A percentile compares a stretch with the other conserved stretches of the same genome.
Conservation (phyloP, 78 protist species). For the Reticulomyxa filosa region DNA sequence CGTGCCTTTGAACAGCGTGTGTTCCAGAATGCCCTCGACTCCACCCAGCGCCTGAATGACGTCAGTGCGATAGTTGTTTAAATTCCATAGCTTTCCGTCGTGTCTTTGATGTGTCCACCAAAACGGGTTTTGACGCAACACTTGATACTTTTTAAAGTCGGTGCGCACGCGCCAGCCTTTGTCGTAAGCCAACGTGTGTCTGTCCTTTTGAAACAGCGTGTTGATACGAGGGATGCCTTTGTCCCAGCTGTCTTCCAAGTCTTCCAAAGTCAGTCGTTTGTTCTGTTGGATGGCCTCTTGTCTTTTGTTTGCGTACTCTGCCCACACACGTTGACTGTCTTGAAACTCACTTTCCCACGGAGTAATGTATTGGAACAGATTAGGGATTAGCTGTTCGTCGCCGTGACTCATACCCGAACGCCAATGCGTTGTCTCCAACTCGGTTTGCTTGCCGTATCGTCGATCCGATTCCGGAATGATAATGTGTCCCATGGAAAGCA, state of each 20-base stretch:
- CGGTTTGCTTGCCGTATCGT: conserved; percentile 78
- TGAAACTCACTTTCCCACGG: conserved; percentile 97
- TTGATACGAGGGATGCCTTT: conserved; percentile 96
- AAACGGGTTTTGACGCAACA: conserved; percentile 69
- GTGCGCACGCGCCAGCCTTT: conserved; percentile 97
- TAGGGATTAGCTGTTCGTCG: conserved; percentile 93
- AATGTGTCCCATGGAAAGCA: conserved; percentile 99
- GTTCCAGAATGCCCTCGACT: conserved; percentile 99
- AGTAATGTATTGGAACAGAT: conserved; percentile 86
- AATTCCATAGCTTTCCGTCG: conserved; percentile 98
- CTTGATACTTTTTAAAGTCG: conserved; percentile 87
- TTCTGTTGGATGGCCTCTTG: conserved; percentile 86
- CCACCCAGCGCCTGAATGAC: conserved; percentile 98
- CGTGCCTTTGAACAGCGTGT: conserved; percentile 98
- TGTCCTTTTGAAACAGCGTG: conserved; percentile 79
- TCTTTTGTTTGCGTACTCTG: conserved; percentile 65
- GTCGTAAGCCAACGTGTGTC: conserved; percentile 37
- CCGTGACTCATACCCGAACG: conserved; percentile 87
- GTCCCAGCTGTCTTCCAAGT: conserved; percentile 95
- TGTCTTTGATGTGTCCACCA: conserved; percentile 98
- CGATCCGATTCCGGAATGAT: conserved; percentile 96
- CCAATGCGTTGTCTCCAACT: conserved; percentile 82
- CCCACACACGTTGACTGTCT: conserved; percentile 97
- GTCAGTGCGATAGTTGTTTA: conserved; percentile 97
- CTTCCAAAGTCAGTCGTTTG: conserved; percentile 90